phyloP scores from a whole-genome alignment of 257 asterid genomes.

The Gentiana macrophylla region DNA sequence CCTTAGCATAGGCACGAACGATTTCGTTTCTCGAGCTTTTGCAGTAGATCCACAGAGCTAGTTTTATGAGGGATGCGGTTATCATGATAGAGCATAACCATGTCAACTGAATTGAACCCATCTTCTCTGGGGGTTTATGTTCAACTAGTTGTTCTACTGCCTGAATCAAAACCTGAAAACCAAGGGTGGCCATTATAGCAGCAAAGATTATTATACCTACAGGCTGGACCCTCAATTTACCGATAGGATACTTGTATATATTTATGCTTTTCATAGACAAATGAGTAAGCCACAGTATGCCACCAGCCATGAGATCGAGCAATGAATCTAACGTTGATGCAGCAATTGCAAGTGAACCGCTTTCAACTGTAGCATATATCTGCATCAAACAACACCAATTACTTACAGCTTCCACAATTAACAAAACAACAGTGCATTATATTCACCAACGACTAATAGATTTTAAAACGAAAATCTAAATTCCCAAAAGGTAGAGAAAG shows the following conservation, averaged over 20 bases:
- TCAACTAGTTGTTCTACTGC: constrained; percentile 58
- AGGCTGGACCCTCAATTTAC: constrained; percentile 93
- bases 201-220: constrained; percentile 92
- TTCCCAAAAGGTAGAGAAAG: too few species aligned
- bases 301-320: constrained; percentile 96
- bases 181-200: constrained; percentile 92
- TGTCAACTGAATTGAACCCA: constrained; percentile 45
- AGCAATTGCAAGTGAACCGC: constrained; percentile 86
- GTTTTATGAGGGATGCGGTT: constrained; percentile 63
- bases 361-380: constrained; percentile 68
- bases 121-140: constrained; percentile 40
- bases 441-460: too few species aligned
- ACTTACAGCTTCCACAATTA: too few species aligned
- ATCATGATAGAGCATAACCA: constrained; percentile 81
- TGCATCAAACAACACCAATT: constrained; percentile 12
- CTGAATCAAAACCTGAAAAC: constrained; percentile 80
- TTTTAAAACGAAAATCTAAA: too few species aligned
- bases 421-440: background rate
- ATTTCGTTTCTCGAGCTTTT: constrained; percentile 66
- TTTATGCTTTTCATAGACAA: constrained; percentile 70
- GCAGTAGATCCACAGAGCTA: constrained; percentile 85
- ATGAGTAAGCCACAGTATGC: constrained; percentile 85
- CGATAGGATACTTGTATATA: constrained; percentile 84
- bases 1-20: constrained; percentile 95
- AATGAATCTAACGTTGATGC: constrained; percentile 94